These are phyloP conservation scores for Colletotrichum tropicale DNA, from an alignment of 2,329 filamentous ascomycete genomes.

Conservation along the genomic window DNA sequence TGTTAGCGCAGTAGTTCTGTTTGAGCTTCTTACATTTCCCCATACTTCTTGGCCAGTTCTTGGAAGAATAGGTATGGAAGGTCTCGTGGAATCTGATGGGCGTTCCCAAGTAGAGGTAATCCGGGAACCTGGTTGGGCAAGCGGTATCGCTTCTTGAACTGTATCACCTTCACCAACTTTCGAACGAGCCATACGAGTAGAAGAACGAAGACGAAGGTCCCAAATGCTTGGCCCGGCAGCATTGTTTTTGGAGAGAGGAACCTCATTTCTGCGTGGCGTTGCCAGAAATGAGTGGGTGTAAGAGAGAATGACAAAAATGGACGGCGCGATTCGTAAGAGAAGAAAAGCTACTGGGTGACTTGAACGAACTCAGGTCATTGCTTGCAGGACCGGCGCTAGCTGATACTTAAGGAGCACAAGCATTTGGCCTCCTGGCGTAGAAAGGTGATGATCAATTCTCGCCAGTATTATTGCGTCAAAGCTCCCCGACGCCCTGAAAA, in stretches of 20 bases:
- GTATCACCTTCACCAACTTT: neutral
- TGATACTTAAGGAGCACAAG: neutral
- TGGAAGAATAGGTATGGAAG: neutral
- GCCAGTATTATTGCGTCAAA: neutral
- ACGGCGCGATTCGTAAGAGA: accelerated
- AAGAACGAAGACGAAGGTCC: neutral
- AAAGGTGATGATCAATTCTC: neutral
- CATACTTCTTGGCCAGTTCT: neutral
- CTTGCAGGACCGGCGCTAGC: neutral
- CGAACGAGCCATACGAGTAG: neutral
- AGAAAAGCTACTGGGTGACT: neutral
- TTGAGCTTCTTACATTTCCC: neutral
- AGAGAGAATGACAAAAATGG: neutral
- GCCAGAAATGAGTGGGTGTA: accelerated
- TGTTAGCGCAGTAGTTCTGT: accelerated
- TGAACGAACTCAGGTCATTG: neutral
- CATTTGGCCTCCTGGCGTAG: neutral
- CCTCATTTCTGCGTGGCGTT: neutral
- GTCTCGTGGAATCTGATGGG: neutral
- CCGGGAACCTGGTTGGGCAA: neutral
- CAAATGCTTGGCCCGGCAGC: neutral
- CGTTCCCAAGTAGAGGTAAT: neutral
- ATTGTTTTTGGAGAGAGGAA: neutral
- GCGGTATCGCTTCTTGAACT: neutral
- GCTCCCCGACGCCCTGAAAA: neutral